Base-by-base conservation (phyloP, 2,329 filamentous ascomycete species). In the Dactylonectria estremocensis region DNA sequence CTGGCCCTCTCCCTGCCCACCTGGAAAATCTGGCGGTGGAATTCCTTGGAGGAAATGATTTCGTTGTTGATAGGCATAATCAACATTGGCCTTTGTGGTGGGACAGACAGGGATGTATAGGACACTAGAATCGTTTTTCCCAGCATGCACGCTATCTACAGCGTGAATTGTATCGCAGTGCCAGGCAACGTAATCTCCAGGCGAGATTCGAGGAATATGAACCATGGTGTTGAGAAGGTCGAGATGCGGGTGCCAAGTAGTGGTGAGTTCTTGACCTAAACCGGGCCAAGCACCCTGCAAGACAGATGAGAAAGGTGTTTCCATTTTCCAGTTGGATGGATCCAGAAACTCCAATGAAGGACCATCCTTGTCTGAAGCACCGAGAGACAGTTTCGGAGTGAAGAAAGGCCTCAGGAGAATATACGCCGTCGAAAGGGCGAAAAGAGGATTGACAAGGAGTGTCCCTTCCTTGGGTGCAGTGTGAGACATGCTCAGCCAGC, bases 41-140 rank as follows among this genome's bases (percentile, higher is more conserved):
- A 86, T 88, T 5, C 94, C 94, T 0, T 83, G 77, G 2, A 92
- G 79, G 72, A 96, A 95, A 0, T 89, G 88, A 14, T 89, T 84
- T n/a, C 92, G 87, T 81, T 97, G 94, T 11, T 88, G 86, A 1
- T 82, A 85, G 1, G 95, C 83, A 76, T 95, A 96, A 20, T 87
- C 81, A 0, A 92, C 90, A 73, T 96, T 97, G 35, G 85, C 82
- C 58, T 91, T 88, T 0, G 94, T 97, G 28, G 94, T 85, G 0
- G 95, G 95, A 61, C 93, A 96, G 0, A 93, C 91, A 28, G 95
- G 95, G 62, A 98, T 97, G 75, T 98, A 98, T 65, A 98, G 76
- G 0, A 97, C 95, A 72, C 91, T 95, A 0, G 93, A 94, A 79
- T 98, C 95, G 0, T 83, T 80, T 1, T 81, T 85, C 1, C 95